A percentile compares a stretch with the other conserved stretches of the same genome.
These are phyloP conservation scores for Catenaria anguillulae DNA, from an alignment of 371 early-diverging fungal genomes.

Conservation along the genomic window DNA sequence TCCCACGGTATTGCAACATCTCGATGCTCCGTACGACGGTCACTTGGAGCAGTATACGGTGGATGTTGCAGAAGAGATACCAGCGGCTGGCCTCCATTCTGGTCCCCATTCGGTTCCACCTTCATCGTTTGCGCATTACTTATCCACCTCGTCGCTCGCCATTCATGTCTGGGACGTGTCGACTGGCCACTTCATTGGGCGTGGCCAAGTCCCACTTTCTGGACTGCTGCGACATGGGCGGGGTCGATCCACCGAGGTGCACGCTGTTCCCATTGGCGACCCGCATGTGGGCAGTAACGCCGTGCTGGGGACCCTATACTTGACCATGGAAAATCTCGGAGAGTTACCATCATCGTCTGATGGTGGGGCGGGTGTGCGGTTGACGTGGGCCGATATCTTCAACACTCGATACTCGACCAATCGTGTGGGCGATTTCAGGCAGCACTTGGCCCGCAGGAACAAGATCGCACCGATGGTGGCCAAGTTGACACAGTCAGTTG, in stretches of 20 bases:
- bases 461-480: not conserved
- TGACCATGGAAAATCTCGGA: not conserved
- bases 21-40: not conserved
- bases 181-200: not conserved
- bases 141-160: not conserved
- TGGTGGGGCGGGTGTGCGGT: not conserved
- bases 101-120: not conserved
- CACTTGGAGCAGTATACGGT: not conserved
- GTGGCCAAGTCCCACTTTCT: not conserved
- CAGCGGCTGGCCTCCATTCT: not conserved
- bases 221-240: not conserved
- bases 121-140: not conserved
- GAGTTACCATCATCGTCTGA: not conserved
- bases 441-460: not conserved
- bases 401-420: not conserved
- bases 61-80: not conserved
- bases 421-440: not conserved
- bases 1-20: too few species aligned
- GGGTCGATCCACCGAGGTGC: not conserved
- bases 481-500: not conserved
- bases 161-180: not conserved
- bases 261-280: not conserved
- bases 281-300: not conserved
- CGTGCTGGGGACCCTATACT: not conserved
- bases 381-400: not conserved